Evolutionary conservation across 2,329 filamentous ascomycete species (phyloP).

Genomic region (Dactylellina cionopaga): DNA sequence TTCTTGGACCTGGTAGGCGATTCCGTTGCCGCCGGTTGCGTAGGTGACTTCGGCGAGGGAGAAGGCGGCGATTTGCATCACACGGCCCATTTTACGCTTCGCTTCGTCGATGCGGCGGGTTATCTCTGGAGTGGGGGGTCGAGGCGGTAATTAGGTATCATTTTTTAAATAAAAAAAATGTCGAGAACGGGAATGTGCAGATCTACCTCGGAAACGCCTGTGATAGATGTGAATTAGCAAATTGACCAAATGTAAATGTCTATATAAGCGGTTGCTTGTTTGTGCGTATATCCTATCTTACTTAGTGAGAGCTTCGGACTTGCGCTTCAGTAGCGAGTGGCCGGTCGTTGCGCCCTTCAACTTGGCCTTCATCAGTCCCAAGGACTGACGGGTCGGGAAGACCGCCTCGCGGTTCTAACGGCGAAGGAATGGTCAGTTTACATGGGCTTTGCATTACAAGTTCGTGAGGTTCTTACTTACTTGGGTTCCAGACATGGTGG

Average conservation of each 20-base stretch:
- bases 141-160: conserved; percentile 1
- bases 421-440: conserved; percentile 15
- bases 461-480: conserved; percentile 18
- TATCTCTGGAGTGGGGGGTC: conserved; percentile 73
- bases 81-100: conserved; percentile 98
- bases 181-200: conserved; percentile 55
- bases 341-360: conserved; percentile 92
- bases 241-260: conserved; percentile 55
- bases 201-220: conserved; percentile 90
- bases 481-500: conserved; percentile 45
- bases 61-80: conserved; percentile 99
- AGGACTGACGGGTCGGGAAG: conserved; percentile 95
- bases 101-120: conserved; percentile 97
- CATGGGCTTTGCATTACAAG: background rate
- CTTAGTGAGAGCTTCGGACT: conserved; percentile 98
- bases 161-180: conserved; percentile 1
- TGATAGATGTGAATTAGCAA: conserved; percentile 41
- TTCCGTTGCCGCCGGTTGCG: conserved; percentile 85
- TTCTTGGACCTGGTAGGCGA: conserved; percentile 97
- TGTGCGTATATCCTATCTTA: conserved; percentile 62
- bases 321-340: conserved; percentile 93
- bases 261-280: background rate
- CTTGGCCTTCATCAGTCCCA: conserved; percentile 97
- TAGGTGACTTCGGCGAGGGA: conserved; percentile 97
- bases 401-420: conserved; percentile 89